A percentile compares a stretch with the other conserved stretches of the same genome.
phyloP scores from a whole-genome alignment of 2,329 filamentous ascomycete genomes.

The Talaromyces sp. region DNA sequence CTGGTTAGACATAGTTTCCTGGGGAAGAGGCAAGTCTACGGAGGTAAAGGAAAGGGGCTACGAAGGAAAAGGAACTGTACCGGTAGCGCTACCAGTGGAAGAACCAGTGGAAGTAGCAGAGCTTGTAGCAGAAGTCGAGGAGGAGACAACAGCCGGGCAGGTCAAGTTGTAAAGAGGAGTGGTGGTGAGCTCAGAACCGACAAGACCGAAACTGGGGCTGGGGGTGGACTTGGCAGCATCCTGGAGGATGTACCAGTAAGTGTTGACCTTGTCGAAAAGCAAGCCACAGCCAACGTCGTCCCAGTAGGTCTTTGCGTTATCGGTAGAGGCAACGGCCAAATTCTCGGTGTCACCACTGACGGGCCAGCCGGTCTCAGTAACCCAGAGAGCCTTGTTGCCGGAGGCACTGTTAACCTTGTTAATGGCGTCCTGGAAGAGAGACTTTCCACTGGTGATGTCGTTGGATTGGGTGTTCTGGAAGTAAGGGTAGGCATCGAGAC shows the following conservation, averaged over 20 bases:
- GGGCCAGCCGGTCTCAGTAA: slow-evolving; percentile 88
- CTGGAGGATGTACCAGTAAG: slow-evolving; percentile 45
- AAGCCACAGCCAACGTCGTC: slow-evolving; percentile 68
- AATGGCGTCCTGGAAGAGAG: slow-evolving; percentile 67
- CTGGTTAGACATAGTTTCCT: slow-evolving; percentile 2
- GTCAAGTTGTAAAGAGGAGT: slow-evolving; percentile 39
- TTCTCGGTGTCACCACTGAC: slow-evolving; percentile 64
- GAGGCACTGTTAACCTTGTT: slow-evolving; percentile 57
- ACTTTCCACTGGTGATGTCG: slow-evolving; percentile 60
- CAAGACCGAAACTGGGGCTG: slow-evolving; percentile 41
- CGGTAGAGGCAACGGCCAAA: slow-evolving; percentile 58
- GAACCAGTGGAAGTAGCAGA: slow-evolving; percentile 22
- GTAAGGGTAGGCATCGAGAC: slow-evolving; percentile 81
- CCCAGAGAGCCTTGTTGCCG: slow-evolving; percentile 70
- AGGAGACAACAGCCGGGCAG: slow-evolving; percentile 26
- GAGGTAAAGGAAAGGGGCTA: background rate
- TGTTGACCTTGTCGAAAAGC: slow-evolving; percentile 38
- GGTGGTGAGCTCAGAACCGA: slow-evolving; percentile 33
- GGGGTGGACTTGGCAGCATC: slow-evolving; percentile 30
- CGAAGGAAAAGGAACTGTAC: slow-evolving; percentile 26
- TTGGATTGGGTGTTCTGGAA: slow-evolving; percentile 70
- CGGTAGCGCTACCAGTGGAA: slow-evolving; percentile 24
- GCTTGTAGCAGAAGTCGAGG: slow-evolving; percentile 24
- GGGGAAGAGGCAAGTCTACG: background rate
- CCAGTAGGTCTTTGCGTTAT: slow-evolving; percentile 79